A percentile compares a stretch with the other conserved stretches of the same genome.
These are phyloP conservation scores for Syzygium aromaticum DNA, from an alignment of 345 rosid species.

Conservation along the genomic window DNA sequence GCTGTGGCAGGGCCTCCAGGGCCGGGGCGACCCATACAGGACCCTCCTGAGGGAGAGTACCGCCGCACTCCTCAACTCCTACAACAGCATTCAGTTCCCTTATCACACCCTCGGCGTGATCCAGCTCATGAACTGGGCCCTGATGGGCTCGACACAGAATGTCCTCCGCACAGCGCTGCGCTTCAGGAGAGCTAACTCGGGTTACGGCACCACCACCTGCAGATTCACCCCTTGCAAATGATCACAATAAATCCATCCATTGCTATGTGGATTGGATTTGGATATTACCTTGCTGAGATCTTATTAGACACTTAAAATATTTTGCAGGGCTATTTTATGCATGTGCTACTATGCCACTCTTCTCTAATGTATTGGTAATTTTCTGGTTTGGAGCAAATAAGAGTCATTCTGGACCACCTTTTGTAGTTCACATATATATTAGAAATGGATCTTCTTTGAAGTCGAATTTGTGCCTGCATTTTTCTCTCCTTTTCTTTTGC, in stretches of 20 bases:
- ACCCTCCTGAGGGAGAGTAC: slow-evolving; percentile 78
- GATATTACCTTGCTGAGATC: not conserved
- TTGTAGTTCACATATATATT: not conserved
- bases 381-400: not conserved
- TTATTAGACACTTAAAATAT: not conserved
- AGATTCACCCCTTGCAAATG: slow-evolving; percentile 11
- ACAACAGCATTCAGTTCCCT: slow-evolving; percentile 55
- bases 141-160: slow-evolving; percentile 42
- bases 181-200: slow-evolving; percentile 70
- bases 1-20: slow-evolving; percentile 50
- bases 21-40: slow-evolving; percentile 64
- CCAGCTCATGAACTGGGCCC: slow-evolving; percentile 45
- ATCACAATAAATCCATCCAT: not conserved
- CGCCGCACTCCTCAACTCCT: slow-evolving; percentile 78
- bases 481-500: not conserved
- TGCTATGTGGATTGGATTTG: not conserved
- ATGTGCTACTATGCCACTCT: not conserved
- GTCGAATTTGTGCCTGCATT: not conserved
- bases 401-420: not conserved
- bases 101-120: slow-evolving; percentile 36
- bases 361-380: not conserved
- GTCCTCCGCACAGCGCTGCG: slow-evolving; percentile 50
- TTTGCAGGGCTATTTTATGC: not conserved
- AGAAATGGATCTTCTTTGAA: not conserved
- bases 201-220: slow-evolving; percentile 36